Percentiles rank a stretch among this genome's conserved stretches.
phyloP scores from a whole-genome alignment of 306 rosid species.

The Cucurbita maxima region DNA sequence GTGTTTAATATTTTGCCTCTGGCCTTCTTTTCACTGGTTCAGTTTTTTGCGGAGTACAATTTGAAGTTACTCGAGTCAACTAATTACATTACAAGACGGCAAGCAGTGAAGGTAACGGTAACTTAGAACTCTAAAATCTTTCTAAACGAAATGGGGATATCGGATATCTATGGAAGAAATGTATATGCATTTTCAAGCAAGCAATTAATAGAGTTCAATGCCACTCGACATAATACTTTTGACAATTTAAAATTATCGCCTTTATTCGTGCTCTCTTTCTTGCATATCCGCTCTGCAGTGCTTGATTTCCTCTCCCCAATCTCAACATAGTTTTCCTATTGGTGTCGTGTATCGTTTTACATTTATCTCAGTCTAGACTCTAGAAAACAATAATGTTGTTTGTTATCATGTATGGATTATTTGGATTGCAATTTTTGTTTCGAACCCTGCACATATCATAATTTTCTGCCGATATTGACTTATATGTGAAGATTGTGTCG shows the following conservation, averaged over 20 bases:
- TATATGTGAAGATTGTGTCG: neutral
- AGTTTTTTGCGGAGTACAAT: conserved; percentile 90
- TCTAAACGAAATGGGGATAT: neutral
- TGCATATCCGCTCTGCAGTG: neutral
- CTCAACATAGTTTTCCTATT: neutral
- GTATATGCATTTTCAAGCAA: neutral
- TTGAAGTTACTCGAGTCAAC: conserved; percentile 83
- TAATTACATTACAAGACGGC: conserved; percentile 93
- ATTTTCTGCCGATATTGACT: neutral
- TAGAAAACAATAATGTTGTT: neutral
- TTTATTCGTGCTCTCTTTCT: neutral
- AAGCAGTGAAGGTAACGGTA: conserved; percentile 75
- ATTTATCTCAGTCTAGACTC: neutral
- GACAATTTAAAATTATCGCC: neutral
- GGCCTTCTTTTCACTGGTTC: conserved; percentile 10
- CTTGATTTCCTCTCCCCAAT: neutral
- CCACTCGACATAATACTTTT: neutral
- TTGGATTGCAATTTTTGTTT: neutral
- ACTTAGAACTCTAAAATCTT: neutral
- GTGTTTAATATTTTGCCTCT: neutral
- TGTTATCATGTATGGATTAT: neutral
- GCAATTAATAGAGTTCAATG: neutral
- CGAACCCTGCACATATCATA: neutral
- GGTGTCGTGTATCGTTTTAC: neutral
- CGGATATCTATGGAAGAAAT: neutral